Evolutionary conservation across 768 basidiomycete species (phyloP), one percentile per base, ranked within the genome.

Genomic region (Melanogaster broomeanus): DNA sequence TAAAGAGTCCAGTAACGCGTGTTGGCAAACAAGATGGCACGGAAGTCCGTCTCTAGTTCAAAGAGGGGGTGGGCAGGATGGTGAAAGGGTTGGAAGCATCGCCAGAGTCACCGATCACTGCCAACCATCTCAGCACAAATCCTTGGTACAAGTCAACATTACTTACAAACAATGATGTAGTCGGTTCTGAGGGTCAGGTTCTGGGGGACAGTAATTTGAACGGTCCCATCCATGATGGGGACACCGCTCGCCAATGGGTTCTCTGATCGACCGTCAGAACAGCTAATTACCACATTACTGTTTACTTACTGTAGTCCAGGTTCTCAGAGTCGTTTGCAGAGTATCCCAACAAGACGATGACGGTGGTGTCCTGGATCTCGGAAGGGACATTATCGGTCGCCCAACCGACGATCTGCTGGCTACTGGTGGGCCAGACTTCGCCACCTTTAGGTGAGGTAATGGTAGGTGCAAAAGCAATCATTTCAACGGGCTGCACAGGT

Each of bases 81-180:
- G 76, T 80, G 62, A 90, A 89, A 34, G 68, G 16, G 0, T 79
- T 79, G 60, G 80, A 85, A 9, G 65, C 57, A 55, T 90, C 81
- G 11, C 87, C 88, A 13, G 84, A 86, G 60, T 85, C 81, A 24
- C 87, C 87, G 56, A 84, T 72, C 37, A 87, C 87, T 88, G 50
- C 47, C 13, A 39, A 40, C 42, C 2, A 25, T 3, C 28, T 61
- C 16, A 50, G 45, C 8, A 51, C n/a, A 34, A 24, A 18, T 11
- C 28, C 22, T 19, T n/a, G n/a, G 41, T 22, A 7, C 5, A 38
- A 13, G 6, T 16, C 4, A 13, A 2, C 2, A 22, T 8, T 42
- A 81, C 87, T 74, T 62, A 88, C 87, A 61, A 52, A 79, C 84
- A 61, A 90, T 68, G 48, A 83, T 76, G 57, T 87, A 90, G 65